A percentile compares a stretch with the other conserved stretches of the same genome.
Conservation (phyloP, 2,329 filamentous ascomycete species). For the Helicocarpus griseus region DNA sequence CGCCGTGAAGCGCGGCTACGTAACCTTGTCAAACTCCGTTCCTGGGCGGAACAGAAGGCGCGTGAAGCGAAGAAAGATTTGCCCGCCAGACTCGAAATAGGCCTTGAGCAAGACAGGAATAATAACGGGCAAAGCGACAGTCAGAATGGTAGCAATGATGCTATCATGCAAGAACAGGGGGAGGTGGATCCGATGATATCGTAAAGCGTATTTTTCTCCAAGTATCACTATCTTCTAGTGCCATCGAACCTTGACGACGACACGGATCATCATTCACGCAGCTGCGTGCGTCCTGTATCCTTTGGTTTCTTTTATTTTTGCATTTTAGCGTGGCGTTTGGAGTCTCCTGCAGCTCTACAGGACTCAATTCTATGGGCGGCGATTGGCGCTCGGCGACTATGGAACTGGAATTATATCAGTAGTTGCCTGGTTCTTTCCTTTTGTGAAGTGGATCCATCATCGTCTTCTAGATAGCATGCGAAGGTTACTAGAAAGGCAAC, state of each 20-base stretch:
- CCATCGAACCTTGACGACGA: not conserved
- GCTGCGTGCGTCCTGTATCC: not conserved
- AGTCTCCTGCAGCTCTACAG: not conserved
- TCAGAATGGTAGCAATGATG: conserved; percentile 27
- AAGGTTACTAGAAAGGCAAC: not conserved
- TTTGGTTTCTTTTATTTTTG: not conserved
- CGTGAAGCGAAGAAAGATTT: conserved; percentile 38
- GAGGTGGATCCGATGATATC: conserved; percentile 33
- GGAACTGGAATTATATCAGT: not conserved
- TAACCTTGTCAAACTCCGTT: conserved; percentile 68
- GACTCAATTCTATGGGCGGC: not conserved
- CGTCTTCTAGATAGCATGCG: not conserved
- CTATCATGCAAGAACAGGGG: conserved; percentile 32
- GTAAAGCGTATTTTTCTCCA: conserved; percentile 13
- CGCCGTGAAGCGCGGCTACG: conserved; percentile 73
- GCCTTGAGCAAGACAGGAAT: conserved; percentile 28
- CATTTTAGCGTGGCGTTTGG: conserved; percentile 3
- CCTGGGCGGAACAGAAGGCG: conserved; percentile 66
- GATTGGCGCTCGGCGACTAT: not conserved
- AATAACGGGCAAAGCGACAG: conserved; percentile 10
- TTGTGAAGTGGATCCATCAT: not conserved
- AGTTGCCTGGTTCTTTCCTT: not conserved
- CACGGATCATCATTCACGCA: not conserved
- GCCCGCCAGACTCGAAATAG: conserved; percentile 36
- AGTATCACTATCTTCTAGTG: not conserved